These are phyloP conservation scores for Drosera spatulata DNA, from an alignment of 179 eudicot species.

Conservation along the genomic window DNA sequence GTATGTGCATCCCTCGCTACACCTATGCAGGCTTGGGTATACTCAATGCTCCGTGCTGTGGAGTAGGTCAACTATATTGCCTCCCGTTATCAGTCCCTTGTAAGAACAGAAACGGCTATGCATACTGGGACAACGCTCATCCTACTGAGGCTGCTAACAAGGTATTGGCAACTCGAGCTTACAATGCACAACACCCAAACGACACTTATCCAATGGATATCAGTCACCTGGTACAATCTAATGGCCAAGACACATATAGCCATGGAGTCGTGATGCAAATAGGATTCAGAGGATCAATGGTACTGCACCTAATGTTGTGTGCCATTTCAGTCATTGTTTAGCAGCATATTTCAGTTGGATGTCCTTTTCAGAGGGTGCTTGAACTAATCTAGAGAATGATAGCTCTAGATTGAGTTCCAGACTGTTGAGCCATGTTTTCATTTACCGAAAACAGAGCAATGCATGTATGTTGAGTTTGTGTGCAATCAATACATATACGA, in stretches of 20 bases:
- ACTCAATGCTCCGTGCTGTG: slow-evolving; percentile 16
- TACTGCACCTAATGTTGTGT: not conserved
- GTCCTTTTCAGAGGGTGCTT: not conserved
- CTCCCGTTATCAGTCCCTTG: slow-evolving; percentile 14
- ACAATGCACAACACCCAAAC: slow-evolving; percentile 19
- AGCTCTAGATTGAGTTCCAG: too few relatives aligned
- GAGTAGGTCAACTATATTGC: slow-evolving; percentile 4
- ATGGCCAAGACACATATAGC: not conserved
- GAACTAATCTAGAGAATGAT: too few relatives aligned
- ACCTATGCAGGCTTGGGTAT: slow-evolving; percentile 15
- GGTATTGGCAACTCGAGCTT: slow-evolving; percentile 29
- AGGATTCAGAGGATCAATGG: not conserved
- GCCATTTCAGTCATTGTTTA: not conserved
- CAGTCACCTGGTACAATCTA: slow-evolving; percentile 25
- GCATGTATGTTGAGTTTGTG: too few relatives aligned
- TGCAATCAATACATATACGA: too few relatives aligned
- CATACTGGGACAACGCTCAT: slow-evolving; percentile 23
- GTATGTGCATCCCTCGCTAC: too few relatives aligned
- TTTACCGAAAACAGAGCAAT: too few relatives aligned
- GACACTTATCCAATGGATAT: slow-evolving; percentile 56
- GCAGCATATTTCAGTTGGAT: not conserved
- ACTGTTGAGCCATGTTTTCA: too few relatives aligned
- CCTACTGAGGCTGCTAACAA: slow-evolving; percentile 25
- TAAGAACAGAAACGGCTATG: slow-evolving; percentile 7
- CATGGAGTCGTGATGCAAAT: not conserved